phyloP scores from a whole-genome alignment of 2,329 filamentous ascomycete species.

The Cercospora janseana region DNA sequence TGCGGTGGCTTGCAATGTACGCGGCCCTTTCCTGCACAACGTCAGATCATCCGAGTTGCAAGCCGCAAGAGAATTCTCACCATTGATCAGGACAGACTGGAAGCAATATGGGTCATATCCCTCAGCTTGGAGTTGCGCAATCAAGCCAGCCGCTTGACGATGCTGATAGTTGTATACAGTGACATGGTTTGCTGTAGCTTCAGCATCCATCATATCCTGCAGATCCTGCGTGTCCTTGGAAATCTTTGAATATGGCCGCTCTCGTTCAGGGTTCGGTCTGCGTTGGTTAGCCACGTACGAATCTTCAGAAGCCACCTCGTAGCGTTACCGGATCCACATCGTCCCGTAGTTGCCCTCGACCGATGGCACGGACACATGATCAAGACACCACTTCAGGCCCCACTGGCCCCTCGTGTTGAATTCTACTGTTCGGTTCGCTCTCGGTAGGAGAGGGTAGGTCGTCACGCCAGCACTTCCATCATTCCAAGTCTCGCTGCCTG shows the following conservation, averaged over 20 bases:
- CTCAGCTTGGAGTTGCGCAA: conserved; percentile 23
- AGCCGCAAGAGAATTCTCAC: not conserved
- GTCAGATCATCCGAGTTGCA: not conserved
- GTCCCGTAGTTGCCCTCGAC: conserved; percentile 26
- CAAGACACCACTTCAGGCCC: conserved; percentile 25
- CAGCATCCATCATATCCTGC: conserved; percentile 26
- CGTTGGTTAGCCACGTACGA: no score
- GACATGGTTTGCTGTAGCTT: conserved; percentile 17
- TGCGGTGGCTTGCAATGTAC: conserved; percentile 23
- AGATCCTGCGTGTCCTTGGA: conserved; percentile 17
- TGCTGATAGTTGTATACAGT: conserved; percentile 26
- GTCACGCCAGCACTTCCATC: conserved; percentile 24
- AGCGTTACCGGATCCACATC: conserved; percentile 20
- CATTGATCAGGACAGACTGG: conserved; percentile 23
- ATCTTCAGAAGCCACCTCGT: no score
- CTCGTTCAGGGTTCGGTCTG: conserved; percentile 17
- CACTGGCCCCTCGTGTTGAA: conserved; percentile 26
- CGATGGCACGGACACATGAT: conserved; percentile 23
- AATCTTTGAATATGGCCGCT: conserved; percentile 22
- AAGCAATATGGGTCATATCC: conserved; percentile 27
- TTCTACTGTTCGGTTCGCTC: conserved; percentile 22
- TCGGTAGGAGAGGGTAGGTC: conserved; percentile 22
- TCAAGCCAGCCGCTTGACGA: conserved; percentile 20
- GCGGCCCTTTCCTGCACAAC: conserved; percentile 14
- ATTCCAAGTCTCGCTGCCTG: conserved; percentile 22